Evolutionary conservation across 345 rosid genomes (phyloP).

Genomic region (Mallotus nudiflorus): DNA sequence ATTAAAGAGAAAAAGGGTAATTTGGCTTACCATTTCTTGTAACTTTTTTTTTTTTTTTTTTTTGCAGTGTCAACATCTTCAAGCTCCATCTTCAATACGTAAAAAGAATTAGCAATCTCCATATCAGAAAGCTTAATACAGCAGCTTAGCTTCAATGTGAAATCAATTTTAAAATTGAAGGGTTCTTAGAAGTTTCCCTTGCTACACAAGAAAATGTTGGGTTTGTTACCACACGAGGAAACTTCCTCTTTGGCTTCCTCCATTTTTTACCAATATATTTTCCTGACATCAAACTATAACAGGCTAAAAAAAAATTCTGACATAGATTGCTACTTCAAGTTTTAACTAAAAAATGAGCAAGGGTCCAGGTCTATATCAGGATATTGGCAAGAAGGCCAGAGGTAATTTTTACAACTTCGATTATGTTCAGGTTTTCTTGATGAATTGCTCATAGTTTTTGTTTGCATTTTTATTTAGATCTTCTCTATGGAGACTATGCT

Average conservation of each 20-base stretch:
- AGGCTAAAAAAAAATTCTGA: constrained; percentile 15
- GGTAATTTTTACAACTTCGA: constrained; percentile 19
- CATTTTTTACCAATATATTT: constrained; percentile 18
- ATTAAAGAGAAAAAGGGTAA: too few species aligned
- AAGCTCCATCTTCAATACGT: too few species aligned
- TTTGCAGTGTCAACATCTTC: too few species aligned
- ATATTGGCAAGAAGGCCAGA: constrained; percentile 56
- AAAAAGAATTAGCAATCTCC: neutral
- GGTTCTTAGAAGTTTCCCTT: constrained; percentile 46
- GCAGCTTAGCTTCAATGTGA: constrained; percentile 5
- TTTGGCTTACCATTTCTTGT: too few species aligned
- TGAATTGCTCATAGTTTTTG: neutral
- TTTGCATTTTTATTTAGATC: constrained; percentile 33
- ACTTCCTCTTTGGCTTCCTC: constrained; percentile 40
- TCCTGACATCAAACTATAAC: constrained; percentile 12
- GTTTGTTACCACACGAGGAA: constrained; percentile 32
- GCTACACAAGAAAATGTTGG: neutral
- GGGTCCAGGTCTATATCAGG: constrained; percentile 42
- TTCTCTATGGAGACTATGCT: constrained; percentile 55
- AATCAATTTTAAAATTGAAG: neutral
- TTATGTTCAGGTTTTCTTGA: neutral
- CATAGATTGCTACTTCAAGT: neutral
- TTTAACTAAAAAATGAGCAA: constrained; percentile 27
- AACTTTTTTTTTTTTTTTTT: too few species aligned
- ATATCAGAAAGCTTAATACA: constrained; percentile 1